Conservation (phyloP, 129 eudicot genomes). For the Smallanthus sonchifolius region DNA sequence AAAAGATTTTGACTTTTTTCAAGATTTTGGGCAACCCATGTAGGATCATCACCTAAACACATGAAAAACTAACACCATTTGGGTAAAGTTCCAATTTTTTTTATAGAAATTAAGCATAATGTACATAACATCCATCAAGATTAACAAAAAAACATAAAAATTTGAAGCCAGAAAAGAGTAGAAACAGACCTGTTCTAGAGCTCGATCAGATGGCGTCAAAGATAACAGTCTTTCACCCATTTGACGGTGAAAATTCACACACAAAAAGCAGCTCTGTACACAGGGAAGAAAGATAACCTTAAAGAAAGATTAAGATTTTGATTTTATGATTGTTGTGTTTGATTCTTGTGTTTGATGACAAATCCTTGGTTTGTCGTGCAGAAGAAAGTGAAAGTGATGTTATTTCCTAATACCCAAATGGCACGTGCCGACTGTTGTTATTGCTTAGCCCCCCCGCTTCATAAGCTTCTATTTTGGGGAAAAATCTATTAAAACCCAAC, state of each 20-base stretch:
- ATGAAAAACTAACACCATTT: background rate
- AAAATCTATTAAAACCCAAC: background rate
- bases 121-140: background rate
- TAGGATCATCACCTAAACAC: background rate
- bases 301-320: background rate
- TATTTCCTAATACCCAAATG: conserved; percentile 22
- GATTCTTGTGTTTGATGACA: conserved; percentile 28
- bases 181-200: conserved; percentile 51
- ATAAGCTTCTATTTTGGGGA: conserved; percentile 18
- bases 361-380: conserved; percentile 30
- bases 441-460: conserved; percentile 14
- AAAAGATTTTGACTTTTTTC: background rate
- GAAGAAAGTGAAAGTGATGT: conserved; percentile 13
- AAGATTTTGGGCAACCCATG: background rate
- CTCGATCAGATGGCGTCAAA: conserved; percentile 46
- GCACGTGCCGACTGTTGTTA: conserved; percentile 37
- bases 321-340: background rate
- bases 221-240: conserved; percentile 48
- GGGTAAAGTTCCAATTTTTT: background rate
- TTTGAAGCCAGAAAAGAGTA: background rate
- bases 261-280: conserved; percentile 8
- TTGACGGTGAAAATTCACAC: conserved; percentile 16
- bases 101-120: conserved; percentile 7
- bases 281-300: conserved; percentile 12
- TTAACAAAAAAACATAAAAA: background rate